Evolutionary conservation across 306 rosid species (phyloP), one percentile per base, ranked within the genome.

Genomic region (Castanea mollissima): DNA sequence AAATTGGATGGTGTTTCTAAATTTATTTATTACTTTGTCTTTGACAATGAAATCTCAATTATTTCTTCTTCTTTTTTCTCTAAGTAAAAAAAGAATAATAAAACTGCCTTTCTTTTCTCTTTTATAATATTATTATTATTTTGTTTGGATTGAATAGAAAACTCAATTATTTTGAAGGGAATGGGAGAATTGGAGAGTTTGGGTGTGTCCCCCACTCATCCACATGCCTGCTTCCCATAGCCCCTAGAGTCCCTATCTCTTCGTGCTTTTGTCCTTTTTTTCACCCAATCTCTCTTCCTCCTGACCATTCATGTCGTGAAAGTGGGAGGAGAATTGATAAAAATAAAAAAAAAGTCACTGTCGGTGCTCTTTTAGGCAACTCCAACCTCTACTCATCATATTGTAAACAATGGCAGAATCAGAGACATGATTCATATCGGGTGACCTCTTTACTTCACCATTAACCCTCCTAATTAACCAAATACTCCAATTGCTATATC

Each of bases 131-230:
- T 16, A 0, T 23, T 23, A 69, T 15, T 68, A 3, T 60, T 69
- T 1, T 55, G 12, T 34, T 63, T 20, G 13, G 14, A 58, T 21
- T 62, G 35, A 20, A 38, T 0, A 34, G 56, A 65, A 68, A 20
- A 20, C 80, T 82, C 87, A 90, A 86, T 84, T 72, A 90, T 90
- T 84, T 86, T 55, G 35, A 70, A 31, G 34, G 81, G 75, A 62
- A 31, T 13, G 83, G 34, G 19, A 82, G 18, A 60, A 65, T 73
- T 69, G 85, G 79, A 41, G 87, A 78, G 84, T 78, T 80, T 78
- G 82, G 79, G 79, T 35, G 88, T 80, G 92, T 86, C 86, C 85
- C 93, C 96, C 90, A 90, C 96, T 84, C 79, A 88, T 91, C 96
- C 94, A 85, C 84, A 88, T 89, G 96, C 92, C 87, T 78, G 83